These are phyloP conservation scores for Glebionis coronaria DNA, from an alignment of 129 eudicot genomes.

Conservation along the genomic window DNA sequence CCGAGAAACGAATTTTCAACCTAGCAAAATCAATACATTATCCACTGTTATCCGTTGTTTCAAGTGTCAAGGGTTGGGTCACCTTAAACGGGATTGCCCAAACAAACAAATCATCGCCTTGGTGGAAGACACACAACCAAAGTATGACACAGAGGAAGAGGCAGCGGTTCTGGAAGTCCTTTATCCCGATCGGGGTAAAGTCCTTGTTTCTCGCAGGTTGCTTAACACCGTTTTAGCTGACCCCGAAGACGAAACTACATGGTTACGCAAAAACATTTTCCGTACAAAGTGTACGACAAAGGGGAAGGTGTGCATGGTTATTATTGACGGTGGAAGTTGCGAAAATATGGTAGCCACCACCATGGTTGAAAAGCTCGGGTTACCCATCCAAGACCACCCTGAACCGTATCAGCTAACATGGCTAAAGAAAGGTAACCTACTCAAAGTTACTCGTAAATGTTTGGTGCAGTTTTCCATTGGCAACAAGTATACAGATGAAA, in stretches of 20 bases:
- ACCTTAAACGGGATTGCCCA: slow-evolving; percentile 12
- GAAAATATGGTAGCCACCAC: not conserved
- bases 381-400: not conserved
- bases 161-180: not conserved
- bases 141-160: slow-evolving; percentile 3
- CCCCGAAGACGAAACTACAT: not conserved
- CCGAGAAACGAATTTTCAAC: too few relatives aligned
- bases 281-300: not conserved
- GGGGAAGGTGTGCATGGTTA: slow-evolving; percentile 1
- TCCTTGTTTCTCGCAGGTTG: not conserved
- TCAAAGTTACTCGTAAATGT: not conserved
- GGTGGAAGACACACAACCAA: not conserved
- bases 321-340: not conserved
- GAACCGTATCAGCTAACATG: not conserved
- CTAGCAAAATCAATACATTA: too few relatives aligned
- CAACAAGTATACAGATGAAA: not conserved
- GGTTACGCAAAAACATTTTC: slow-evolving; percentile 6
- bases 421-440: not conserved
- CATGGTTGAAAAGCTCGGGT: not conserved
- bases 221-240: not conserved
- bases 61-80: slow-evolving; percentile 7
- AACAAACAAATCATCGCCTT: slow-evolving; percentile 4
- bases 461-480: not conserved
- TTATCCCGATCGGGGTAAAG: not conserved
- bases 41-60: not conserved